Conservation (phyloP, 2,329 filamentous ascomycete genomes). For the Paecilomyces fulvus region DNA sequence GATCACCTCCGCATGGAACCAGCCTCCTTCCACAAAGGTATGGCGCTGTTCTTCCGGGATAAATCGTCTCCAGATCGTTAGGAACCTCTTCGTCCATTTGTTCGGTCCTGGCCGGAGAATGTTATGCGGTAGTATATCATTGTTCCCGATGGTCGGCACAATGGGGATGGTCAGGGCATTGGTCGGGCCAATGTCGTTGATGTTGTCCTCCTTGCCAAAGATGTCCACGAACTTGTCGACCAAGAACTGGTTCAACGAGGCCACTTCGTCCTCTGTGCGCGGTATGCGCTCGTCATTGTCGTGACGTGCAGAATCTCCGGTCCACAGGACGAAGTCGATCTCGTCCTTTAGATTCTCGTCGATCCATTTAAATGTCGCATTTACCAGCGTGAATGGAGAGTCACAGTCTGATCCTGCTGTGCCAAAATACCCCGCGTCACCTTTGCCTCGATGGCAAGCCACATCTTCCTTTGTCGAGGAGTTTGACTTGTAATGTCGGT, state of each 20-base stretch:
- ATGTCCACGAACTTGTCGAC: conserved; percentile 67
- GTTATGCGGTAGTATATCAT: conserved; percentile 95
- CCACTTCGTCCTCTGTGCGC: conserved; percentile 65
- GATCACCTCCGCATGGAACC: conserved; percentile 90
- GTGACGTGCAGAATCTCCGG: conserved; percentile 80
- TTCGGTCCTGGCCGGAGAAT: conserved; percentile 83
- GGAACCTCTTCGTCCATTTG: conserved; percentile 69
- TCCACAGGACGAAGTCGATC: conserved; percentile 89
- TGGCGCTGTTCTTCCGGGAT: conserved; percentile 90
- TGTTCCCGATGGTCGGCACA: conserved; percentile 88
- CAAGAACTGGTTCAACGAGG: conserved; percentile 66
- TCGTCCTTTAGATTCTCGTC: conserved; percentile 64
- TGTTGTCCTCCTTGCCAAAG: conserved; percentile 52
- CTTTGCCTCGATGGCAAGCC: conserved; percentile 72
- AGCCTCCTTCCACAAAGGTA: conserved; percentile 83
- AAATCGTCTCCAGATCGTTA: conserved; percentile 72
- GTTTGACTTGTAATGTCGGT: conserved; percentile 75
- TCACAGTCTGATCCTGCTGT: conserved; percentile 86
- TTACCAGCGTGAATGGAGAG: conserved; percentile 67
- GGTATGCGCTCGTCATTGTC: conserved; percentile 78
- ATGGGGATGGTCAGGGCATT: conserved; percentile 65
- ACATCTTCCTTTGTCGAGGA: conserved; percentile 59
- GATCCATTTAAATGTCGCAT: conserved; percentile 89
- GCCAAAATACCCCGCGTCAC: conserved; percentile 71
- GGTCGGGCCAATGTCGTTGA: conserved; percentile 39